A percentile compares a stretch with the other conserved stretches of the same genome.
These are phyloP conservation scores for Diophrys appendiculata DNA, from an alignment of 73 alveolate genomes.

Conservation along the genomic window DNA sequence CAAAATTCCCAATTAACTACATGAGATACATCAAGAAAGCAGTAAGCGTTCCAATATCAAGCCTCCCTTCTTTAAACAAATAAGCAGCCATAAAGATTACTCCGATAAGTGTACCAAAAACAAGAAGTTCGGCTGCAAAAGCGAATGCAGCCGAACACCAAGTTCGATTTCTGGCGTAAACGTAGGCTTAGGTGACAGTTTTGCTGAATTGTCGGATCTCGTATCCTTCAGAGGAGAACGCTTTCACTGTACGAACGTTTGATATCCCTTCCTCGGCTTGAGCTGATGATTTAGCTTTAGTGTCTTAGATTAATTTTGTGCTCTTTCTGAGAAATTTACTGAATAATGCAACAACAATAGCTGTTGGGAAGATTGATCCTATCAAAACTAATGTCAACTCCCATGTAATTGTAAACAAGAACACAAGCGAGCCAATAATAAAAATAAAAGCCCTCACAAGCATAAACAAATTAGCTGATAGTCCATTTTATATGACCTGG, in stretches of 20 bases:
- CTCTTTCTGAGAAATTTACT: conserved; percentile 16
- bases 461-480: conserved; percentile 25
- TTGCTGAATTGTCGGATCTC: conserved; percentile 12
- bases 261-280: conserved; percentile 65
- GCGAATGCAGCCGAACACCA: not conserved
- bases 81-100: not conserved
- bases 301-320: conserved; percentile 17
- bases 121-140: not conserved
- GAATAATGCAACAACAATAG: conserved; percentile 5
- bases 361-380: conserved; percentile 25
- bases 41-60: conserved; percentile 8
- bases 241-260: conserved; percentile 79
- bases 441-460: conserved; percentile 21
- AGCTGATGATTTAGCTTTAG: no score
- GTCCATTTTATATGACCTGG: conserved; percentile 21
- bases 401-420: conserved; percentile 31
- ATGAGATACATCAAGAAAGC: conserved; percentile 20
- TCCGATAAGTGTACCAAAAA: not conserved
- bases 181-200: not conserved
- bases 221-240: conserved; percentile 60
- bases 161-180: not conserved
- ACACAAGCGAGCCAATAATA: conserved; percentile 23
- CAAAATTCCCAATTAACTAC: conserved; percentile 1
- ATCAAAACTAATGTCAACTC: conserved; percentile 26
- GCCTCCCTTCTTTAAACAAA: not conserved